Percentiles rank a stretch among this genome's conserved stretches.
Conservation (phyloP, 1,284 basidiomycete genomes). For the Leccinum subrobustum region DNA sequence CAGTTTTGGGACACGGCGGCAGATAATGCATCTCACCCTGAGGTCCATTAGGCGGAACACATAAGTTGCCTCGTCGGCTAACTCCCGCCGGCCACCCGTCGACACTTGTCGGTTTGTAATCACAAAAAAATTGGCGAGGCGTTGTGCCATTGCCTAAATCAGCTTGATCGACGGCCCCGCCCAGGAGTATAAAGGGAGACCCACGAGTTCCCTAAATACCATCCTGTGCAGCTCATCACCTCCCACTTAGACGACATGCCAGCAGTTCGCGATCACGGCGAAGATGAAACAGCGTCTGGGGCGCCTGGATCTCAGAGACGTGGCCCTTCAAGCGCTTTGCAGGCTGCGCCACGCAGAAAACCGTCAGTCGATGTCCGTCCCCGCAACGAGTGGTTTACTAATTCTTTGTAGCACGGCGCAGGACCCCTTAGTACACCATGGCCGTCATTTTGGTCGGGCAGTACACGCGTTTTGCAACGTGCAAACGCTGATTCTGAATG, state of each 20-base stretch:
- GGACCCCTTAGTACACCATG: background rate
- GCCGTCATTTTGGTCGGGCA: no score
- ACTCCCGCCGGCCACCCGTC: background rate
- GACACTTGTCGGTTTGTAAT: no score
- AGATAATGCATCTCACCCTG: background rate
- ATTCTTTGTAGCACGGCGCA: background rate
- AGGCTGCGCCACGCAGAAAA: background rate
- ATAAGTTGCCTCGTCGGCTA: background rate
- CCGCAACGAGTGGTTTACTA: background rate
- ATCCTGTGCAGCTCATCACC: background rate
- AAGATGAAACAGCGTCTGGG: background rate
- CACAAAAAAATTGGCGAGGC: no score
- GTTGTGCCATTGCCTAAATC: background rate
- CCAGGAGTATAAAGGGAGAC: background rate
- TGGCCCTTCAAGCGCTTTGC: background rate
- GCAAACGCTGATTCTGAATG: no score
- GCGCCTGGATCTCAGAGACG: background rate
- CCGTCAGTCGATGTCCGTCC: background rate
- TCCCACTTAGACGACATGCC: background rate
- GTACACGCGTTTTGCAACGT: no score
- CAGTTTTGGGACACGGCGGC: background rate
- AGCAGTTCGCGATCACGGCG: background rate
- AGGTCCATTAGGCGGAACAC: background rate
- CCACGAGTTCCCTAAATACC: background rate
- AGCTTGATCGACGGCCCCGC: background rate